Evolutionary conservation across 345 rosid genomes (phyloP).

Genomic region (Eutrema japonicum): DNA sequence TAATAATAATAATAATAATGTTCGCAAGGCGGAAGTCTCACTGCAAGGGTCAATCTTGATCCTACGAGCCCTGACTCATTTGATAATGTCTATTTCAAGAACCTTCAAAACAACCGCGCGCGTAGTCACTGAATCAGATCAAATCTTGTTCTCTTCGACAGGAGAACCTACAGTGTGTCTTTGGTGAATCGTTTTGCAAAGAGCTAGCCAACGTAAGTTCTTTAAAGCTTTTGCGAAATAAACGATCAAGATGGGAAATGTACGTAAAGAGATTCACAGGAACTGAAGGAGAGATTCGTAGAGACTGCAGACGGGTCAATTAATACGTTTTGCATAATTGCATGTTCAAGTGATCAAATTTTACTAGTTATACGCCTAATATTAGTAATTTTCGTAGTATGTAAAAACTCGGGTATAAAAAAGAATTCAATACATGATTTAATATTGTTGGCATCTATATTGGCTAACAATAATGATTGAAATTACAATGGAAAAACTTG

Average conservation of each 20-base stretch:
- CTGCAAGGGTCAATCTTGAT: slow-evolving; percentile 53
- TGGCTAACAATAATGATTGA: too few species aligned
- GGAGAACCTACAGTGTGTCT: slow-evolving; percentile 53
- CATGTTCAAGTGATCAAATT: background rate
- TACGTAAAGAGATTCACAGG: slow-evolving; percentile 50
- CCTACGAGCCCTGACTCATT: slow-evolving; percentile 48
- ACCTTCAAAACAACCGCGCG: slow-evolving; percentile 46
- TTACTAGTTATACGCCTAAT: background rate
- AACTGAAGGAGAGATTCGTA: slow-evolving; percentile 53
- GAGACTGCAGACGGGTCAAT: slow-evolving; percentile 48
- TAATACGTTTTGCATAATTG: slow-evolving; percentile 5
- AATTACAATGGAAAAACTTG: too few species aligned
- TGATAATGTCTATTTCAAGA: slow-evolving; percentile 65
- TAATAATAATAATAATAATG: slow-evolving; percentile 36
- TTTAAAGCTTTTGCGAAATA: slow-evolving; percentile 52
- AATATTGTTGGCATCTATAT: too few species aligned
- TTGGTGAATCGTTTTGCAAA: slow-evolving; percentile 53
- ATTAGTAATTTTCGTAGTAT: too few species aligned
- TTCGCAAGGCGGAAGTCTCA: slow-evolving; percentile 49
- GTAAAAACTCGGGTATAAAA: too few species aligned
- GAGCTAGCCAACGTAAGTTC: slow-evolving; percentile 39
- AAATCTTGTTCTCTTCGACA: slow-evolving; percentile 53
- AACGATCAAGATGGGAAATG: slow-evolving; percentile 57
- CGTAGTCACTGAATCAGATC: slow-evolving; percentile 73
- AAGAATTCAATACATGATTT: too few species aligned